These are phyloP conservation scores for Setaria viridis DNA, from an alignment of 202 grass and related monocot species.

Conservation along the genomic window DNA sequence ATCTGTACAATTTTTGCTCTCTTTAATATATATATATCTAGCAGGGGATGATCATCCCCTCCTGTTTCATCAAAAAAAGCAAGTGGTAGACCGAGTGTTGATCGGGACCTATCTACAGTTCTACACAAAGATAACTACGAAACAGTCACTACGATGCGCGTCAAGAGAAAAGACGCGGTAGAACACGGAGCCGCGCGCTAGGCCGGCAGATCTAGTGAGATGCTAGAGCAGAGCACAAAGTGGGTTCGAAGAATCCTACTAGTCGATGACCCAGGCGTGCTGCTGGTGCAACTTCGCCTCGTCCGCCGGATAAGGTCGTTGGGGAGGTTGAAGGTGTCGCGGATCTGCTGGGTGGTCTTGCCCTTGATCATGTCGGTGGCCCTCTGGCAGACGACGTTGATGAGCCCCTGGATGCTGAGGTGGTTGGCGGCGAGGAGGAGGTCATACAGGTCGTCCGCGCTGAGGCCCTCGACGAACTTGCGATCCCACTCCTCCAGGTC, in stretches of 20 bases:
- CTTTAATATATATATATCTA: no score
- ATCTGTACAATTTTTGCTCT: no score
- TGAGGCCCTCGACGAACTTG: slow-evolving; percentile 31
- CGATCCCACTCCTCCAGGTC: slow-evolving; percentile 21
- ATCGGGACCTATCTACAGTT: not conserved
- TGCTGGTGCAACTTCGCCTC: not conserved
- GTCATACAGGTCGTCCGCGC: not conserved
- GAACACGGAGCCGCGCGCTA: not conserved
- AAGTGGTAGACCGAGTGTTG: not conserved
- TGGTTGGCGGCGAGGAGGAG: slow-evolving; percentile 8
- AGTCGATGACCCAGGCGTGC: not conserved
- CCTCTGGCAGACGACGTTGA: slow-evolving; percentile 23
- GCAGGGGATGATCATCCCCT: no score
- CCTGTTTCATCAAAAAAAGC: no score
- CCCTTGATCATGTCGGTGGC: slow-evolving; percentile 42
- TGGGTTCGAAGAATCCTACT: not conserved
- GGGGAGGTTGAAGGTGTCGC: slow-evolving; percentile 18
- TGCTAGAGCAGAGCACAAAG: not conserved
- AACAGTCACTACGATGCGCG: not conserved
- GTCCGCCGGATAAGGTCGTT: slow-evolving; percentile 43
- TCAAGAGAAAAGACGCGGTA: not conserved
- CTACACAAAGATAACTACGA: not conserved
- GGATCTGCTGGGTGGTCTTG: slow-evolving; percentile 47
- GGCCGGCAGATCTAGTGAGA: not conserved
- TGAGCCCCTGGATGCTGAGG: slow-evolving; percentile 34